Evolutionary conservation across 1,139 yeast species (phyloP), one percentile per base, ranked within the genome.

Genomic region (Yamadazyma atlantica): DNA sequence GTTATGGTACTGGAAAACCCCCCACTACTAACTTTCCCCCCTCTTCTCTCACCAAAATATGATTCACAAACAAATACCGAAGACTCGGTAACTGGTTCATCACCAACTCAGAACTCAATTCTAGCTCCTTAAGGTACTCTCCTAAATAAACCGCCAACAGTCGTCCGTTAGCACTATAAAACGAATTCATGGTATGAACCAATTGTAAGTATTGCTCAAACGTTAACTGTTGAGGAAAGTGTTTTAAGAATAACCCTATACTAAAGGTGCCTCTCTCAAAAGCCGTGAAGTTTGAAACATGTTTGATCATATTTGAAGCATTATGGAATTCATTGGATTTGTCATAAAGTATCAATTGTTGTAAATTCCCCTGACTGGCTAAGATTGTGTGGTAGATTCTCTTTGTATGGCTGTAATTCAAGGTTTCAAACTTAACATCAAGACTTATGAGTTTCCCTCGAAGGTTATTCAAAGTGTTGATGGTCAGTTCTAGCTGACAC

Each of bases 401-500:
- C 30, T 32, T 35, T 5, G 41, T 33, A 19, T 39, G 39, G 3
- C 36, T 41, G 9, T 35, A 26, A 17, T 37, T 45, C 2, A 39
- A 8, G 4, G 42, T 37, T 33, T 48, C 52, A 32, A 45, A 48
- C 32, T 37, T 38, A 6, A 47, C 16, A 25, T 38, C 32, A 4
- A 45, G 25, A 4, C 23, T 5, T 10, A 29, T 23, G 3, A 47
- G 29, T 11, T 39, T 16, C 5, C 28, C 33, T 9, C 24, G 11
- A 4, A 45, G 30, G 1, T 6, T 22, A 3, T 16, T 19, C 11
- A 46, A n/a, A 1, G 34, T 27, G 2, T 24, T 13, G 6, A 28
- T 17, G 0, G 40, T 18, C 50, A 46, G 39, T n/a, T 34, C 17
- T 13, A 35, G 24, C 33, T 48, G 53, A 29, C 53, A 48, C 3